Base-by-base conservation (phyloP, 768 basidiomycete genomes). In the Suillus subalutaceus region DNA sequence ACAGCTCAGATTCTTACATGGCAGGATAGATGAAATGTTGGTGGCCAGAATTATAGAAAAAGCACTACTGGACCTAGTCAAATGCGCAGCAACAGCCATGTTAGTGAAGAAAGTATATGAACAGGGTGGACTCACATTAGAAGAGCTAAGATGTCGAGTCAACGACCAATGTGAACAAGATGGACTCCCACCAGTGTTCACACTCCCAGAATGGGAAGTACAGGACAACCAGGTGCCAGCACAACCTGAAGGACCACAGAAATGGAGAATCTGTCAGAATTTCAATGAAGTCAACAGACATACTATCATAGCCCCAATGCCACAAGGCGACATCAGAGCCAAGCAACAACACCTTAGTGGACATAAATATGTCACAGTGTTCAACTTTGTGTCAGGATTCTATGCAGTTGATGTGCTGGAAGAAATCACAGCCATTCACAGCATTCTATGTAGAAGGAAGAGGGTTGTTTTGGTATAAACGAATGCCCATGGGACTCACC, bases 41-140 rank as follows among this genome's bases (percentile, higher is more conserved):
- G 38, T 53, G 4, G 63, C 63, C 26, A 58, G 37, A 4, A 48
- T 64, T 4, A 67, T 67, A 6, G 35, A 30, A 8, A 23, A 12
- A 2, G 60, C 46, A 5, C n/a, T 8, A 0, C 46, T n/a, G 8
- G 46, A 46, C 8, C 2, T 2, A 4, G 46, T 46, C 1, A 46
- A 46, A 10, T 57, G 56, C 10, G 1, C 3, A 1, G 46, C 20
- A n/a, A 46, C 73, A 0, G 81, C 77, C 0, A 79, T 73, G 0
- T 67, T 85, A 0, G 81, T 78, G 0, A 69, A 77, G 66, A 83
- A 84, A 63, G 77, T 70, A 8, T 77, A 79, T n/a, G 72, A 77
- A 6, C 69, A 70, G 0, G 70, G 65, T 0, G 78, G 80, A 0
- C 62, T 82, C 0, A 69, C 73, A 0, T 32, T 78, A 0, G 78